Evolutionary conservation across 2,329 filamentous ascomycete genomes (phyloP), one percentile per base, ranked within the genome.

Genomic region (Penicillium sp.): DNA sequence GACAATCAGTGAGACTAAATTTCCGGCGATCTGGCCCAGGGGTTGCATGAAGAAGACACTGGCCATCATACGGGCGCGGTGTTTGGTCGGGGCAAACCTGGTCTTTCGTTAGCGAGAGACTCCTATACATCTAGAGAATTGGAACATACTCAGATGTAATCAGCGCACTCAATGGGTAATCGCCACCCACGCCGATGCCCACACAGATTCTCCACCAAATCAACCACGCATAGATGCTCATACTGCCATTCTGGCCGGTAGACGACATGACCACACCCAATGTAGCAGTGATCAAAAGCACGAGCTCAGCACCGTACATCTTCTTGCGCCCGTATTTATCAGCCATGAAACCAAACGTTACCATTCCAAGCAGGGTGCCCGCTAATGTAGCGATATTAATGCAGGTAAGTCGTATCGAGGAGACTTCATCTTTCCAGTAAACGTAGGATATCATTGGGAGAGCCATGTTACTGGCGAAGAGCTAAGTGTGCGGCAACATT

Each of bases 1-100:
- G 26, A 75, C 65, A 50, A 74, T 54, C 4, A 84, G 66, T 3
- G 79, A 79, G 9, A 85, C 78, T 4, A 84, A 64, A 51, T 84
- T 82, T 11, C 82, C 82, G 1, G 82, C 71, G 1, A 84, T 77
- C 58, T 86, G 82, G 5, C 83, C 83, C 7, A 86, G 68, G 1
- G 83, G 81, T 55, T 86, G 83, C 78, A 84, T 85, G 56, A 84
- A 74, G 61, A 86, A 86, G 26, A 86, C 81, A 3, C 76, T 77
- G 5, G 82, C 79, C 53, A 86, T 70, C 82, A 86, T 86, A 16
- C 75, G 79, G n/a, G 78, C 78, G 40, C 83, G 72, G n/a, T 81
- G 81, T 39, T 76, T 77, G 0, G 80, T 85, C 0, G 73, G 71
- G 3, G 73, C 72, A 44, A 76, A 75, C 51, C 71, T 74, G 16